These are phyloP conservation scores for Apophysomyces variabilis DNA, from an alignment of 371 early-diverging fungal species.

Conservation along the genomic window DNA sequence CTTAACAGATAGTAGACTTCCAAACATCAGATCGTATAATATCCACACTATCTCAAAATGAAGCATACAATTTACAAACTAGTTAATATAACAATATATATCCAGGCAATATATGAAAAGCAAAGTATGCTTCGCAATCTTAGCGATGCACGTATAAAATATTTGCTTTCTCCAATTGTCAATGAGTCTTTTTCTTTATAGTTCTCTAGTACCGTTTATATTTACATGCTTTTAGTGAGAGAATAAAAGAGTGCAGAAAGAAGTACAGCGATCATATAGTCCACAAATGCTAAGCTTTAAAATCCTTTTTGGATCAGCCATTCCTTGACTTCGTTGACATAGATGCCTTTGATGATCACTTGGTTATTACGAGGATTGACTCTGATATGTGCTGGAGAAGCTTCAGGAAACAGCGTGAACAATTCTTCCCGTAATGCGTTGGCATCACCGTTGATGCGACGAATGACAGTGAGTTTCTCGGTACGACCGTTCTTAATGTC, in stretches of 20 bases:
- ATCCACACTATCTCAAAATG: too few species aligned
- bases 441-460: slow-evolving; percentile 76
- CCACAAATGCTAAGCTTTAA: slow-evolving; percentile 29
- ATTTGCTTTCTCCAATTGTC: too few species aligned
- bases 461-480: slow-evolving; percentile 68
- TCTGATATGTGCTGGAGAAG: slow-evolving; percentile 35
- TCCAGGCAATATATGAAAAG: too few species aligned
- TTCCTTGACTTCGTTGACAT: slow-evolving; percentile 53
- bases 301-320: slow-evolving; percentile 69
- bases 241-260: not conserved
- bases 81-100: too few species aligned
- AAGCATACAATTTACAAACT: too few species aligned
- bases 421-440: slow-evolving; percentile 53
- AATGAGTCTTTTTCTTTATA: too few species aligned
- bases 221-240: slow-evolving; percentile 1
- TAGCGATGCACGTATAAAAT: too few species aligned
- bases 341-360: slow-evolving; percentile 61
- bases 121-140: too few species aligned
- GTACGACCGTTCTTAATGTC: slow-evolving; percentile 75
- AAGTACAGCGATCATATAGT: not conserved
- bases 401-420: slow-evolving; percentile 39
- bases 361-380: slow-evolving; percentile 50
- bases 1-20: too few species aligned
- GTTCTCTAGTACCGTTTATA: not conserved
- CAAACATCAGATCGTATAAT: too few species aligned